phyloP scores from a whole-genome alignment of 257 asterid species.

The Penstemon barbatus region DNA sequence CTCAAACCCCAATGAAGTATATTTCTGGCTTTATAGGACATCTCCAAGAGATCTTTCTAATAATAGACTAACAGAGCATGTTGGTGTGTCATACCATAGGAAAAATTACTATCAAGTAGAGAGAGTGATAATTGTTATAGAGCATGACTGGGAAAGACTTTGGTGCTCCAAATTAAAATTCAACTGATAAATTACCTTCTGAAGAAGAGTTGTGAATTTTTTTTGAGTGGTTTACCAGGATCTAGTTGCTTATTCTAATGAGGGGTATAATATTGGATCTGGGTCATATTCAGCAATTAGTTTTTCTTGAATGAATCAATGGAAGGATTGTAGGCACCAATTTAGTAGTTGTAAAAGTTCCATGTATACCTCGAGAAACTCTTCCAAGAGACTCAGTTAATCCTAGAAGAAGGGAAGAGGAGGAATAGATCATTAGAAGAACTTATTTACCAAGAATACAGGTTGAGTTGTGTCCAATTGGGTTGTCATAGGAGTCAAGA shows the following conservation, averaged over 20 bases:
- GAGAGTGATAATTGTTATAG: not conserved
- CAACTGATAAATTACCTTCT: not conserved
- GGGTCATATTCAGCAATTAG: too few relatives aligned
- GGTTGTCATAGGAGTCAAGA: not conserved
- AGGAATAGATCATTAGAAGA: not conserved
- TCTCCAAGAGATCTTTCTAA: not conserved
- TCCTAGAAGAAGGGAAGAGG: not conserved
- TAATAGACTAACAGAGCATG: not conserved
- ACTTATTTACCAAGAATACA: not conserved
- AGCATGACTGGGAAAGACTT: not conserved
- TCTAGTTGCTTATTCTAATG: not conserved
- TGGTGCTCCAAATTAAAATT: not conserved
- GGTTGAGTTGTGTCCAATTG: not conserved
- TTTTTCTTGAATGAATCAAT: not conserved
- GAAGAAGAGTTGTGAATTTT: not conserved
- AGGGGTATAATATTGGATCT: not conserved
- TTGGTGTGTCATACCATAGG: not conserved
- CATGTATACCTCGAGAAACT: not conserved
- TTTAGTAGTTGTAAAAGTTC: not conserved
- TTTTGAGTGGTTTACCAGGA: constrained; percentile 14
- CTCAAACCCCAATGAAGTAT: too few relatives aligned
- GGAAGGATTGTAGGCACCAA: not conserved
- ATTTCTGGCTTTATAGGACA: not conserved
- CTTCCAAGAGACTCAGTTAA: not conserved
- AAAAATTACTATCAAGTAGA: not conserved